A percentile compares a stretch with the other conserved stretches of the same genome.
phyloP scores from a whole-genome alignment of 306 rosid genomes.

The Glycine latifolia region DNA sequence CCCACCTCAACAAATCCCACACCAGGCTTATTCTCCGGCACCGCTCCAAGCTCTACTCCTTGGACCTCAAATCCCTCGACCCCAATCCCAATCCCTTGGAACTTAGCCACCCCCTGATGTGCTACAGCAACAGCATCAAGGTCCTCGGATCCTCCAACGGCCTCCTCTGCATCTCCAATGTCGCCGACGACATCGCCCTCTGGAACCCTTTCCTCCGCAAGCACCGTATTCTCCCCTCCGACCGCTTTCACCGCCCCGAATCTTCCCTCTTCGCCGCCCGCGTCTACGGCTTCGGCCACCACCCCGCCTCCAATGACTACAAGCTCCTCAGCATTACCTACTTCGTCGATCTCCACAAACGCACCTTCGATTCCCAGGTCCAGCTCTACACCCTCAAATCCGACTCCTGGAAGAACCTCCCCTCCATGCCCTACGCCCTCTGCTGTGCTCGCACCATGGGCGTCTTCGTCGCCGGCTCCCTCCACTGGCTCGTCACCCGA shows the following conservation, averaged over 20 bases:
- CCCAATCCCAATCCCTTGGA: constrained; percentile 43
- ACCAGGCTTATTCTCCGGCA: constrained; percentile 55
- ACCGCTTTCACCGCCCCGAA: constrained; percentile 18
- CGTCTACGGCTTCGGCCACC: constrained; percentile 72
- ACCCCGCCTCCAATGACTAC: constrained; percentile 53
- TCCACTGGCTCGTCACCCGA: constrained; percentile 79
- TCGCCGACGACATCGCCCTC: constrained; percentile 72
- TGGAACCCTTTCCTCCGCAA: constrained; percentile 71
- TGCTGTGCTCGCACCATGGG: constrained; percentile 70
- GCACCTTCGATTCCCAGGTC: constrained; percentile 53
- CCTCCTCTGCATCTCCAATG: constrained; percentile 69
- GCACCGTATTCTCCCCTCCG: constrained; percentile 59
- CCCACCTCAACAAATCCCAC: constrained; percentile 57
- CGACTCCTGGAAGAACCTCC: constrained; percentile 60
- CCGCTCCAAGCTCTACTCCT: constrained; percentile 53
- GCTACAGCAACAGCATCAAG: constrained; percentile 65
- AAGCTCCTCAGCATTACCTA: constrained; percentile 71
- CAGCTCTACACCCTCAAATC: constrained; percentile 60
- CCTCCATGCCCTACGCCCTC: constrained; percentile 63
- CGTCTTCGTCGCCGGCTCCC: constrained; percentile 50
- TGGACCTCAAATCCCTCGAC: constrained; percentile 8
- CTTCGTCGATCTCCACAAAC: constrained; percentile 49
- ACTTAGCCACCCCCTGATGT: constrained; percentile 77
- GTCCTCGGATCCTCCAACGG: constrained; percentile 69
- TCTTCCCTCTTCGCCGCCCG: constrained; percentile 44